Conservation (phyloP, 2,329 filamentous ascomycete genomes). For the Trichophyton benhamiae region DNA sequence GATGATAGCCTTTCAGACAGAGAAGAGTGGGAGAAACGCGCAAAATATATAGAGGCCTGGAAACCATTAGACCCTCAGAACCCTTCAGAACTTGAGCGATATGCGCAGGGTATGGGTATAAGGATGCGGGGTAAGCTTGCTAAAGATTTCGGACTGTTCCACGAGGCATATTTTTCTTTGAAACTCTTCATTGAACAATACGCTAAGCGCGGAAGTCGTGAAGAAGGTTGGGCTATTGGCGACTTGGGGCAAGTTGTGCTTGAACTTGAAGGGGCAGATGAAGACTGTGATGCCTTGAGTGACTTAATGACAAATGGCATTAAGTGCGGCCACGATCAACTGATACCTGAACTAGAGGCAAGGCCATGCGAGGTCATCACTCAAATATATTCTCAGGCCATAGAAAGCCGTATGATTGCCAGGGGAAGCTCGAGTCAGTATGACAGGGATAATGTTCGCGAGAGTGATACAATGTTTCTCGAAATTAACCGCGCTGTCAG, state of each 20-base stretch:
- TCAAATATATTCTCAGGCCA: conserved; percentile 2
- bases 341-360: neutral
- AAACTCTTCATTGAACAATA: conserved; percentile 8
- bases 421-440: neutral
- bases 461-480: conserved; percentile 7
- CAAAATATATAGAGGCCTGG: conserved; percentile 5
- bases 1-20: neutral
- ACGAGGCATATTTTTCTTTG: conserved; percentile 6
- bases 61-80: conserved; percentile 4
- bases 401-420: conserved; percentile 4
- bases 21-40: conserved; percentile 5
- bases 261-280: conserved; percentile 3
- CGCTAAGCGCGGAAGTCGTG: conserved; percentile 6
- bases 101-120: conserved; percentile 5
- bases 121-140: conserved; percentile 7
- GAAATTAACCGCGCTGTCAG: conserved; percentile 6
- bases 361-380: conserved; percentile 3
- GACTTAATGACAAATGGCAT: conserved; percentile 1
- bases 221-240: conserved; percentile 7
- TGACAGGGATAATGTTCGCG: conserved; percentile 1
- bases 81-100: conserved; percentile 5
- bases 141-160: conserved; percentile 7
- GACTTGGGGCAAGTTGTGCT: conserved; percentile 6
- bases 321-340: neutral
- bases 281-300: neutral